Conservation (phyloP, 257 asterid species). For the Solanum commersonii region DNA sequence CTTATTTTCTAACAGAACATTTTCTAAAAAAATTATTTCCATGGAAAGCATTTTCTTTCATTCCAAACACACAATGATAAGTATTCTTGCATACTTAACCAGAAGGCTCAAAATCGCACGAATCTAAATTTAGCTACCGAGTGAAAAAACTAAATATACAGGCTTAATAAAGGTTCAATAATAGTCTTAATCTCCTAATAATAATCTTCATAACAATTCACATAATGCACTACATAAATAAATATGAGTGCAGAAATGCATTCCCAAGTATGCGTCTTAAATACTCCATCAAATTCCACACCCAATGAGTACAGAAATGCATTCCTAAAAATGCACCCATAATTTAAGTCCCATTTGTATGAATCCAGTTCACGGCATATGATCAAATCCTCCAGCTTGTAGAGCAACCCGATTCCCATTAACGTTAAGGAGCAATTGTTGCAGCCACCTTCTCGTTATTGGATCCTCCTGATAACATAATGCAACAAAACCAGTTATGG, state of each 20-base stretch:
- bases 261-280: not conserved
- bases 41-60: not conserved
- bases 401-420: conserved; percentile 53
- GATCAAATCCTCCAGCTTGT: conserved; percentile 67
- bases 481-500: not conserved
- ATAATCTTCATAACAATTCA: not conserved
- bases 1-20: not conserved
- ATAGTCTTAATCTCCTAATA: not conserved
- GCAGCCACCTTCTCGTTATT: conserved; percentile 70
- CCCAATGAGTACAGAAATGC: not conserved
- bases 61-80: not conserved
- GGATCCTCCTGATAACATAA: conserved; percentile 52
- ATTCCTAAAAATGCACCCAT: not conserved
- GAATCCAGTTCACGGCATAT: conserved; percentile 24
- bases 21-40: not conserved
- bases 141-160: not conserved
- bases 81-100: not conserved
- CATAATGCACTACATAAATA: not conserved
- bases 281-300: not conserved
- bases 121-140: not conserved
- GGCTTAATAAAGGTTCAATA: not conserved
- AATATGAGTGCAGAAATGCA: not conserved
- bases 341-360: not conserved
- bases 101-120: not conserved
- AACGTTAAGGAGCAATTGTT: conserved; percentile 63